Percentiles rank a stretch among this genome's conserved stretches.
Evolutionary conservation across 2,329 filamentous ascomycete species (phyloP).

Genomic region (Gnomoniopsis sp.): DNA sequence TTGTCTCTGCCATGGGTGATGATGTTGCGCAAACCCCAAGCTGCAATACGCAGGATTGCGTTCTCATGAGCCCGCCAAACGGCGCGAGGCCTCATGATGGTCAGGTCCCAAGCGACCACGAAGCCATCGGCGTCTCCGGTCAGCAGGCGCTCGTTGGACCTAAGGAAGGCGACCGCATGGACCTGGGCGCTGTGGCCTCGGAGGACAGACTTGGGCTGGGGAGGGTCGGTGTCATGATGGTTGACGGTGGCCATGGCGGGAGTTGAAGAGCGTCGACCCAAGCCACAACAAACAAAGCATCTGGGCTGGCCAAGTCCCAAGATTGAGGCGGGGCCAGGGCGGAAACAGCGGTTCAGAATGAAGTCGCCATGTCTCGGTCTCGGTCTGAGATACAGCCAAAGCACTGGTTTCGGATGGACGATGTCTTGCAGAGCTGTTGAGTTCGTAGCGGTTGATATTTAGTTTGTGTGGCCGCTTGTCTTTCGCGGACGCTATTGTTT

Average conservation of each 20-base stretch:
- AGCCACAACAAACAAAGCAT: no score
- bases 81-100: slow-evolving; percentile 73
- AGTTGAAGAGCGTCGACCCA: neutral
- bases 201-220: slow-evolving; percentile 62
- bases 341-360: slow-evolving; percentile 5
- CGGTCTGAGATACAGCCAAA: neutral
- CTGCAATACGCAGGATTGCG: slow-evolving; percentile 70
- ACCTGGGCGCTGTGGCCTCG: slow-evolving; percentile 82
- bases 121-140: slow-evolving; percentile 91
- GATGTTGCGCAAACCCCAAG: slow-evolving; percentile 69
- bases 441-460: neutral
- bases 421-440: neutral
- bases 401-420: neutral
- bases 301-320: no score
- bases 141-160: slow-evolving; percentile 69
- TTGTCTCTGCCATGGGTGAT: slow-evolving; percentile 95
- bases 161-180: slow-evolving; percentile 71
- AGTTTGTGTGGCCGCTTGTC: neutral
- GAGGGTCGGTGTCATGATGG: slow-evolving; percentile 22
- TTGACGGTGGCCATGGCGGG: slow-evolving; percentile 22
- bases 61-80: slow-evolving; percentile 85
- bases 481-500: no score
- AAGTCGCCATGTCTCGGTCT: slow-evolving; percentile 17
- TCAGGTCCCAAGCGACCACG: slow-evolving; percentile 80
- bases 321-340: neutral